Evolutionary conservation across 352 stramenopile genomes (phyloP).

Genomic region (Globisporangium carolinianum): DNA sequence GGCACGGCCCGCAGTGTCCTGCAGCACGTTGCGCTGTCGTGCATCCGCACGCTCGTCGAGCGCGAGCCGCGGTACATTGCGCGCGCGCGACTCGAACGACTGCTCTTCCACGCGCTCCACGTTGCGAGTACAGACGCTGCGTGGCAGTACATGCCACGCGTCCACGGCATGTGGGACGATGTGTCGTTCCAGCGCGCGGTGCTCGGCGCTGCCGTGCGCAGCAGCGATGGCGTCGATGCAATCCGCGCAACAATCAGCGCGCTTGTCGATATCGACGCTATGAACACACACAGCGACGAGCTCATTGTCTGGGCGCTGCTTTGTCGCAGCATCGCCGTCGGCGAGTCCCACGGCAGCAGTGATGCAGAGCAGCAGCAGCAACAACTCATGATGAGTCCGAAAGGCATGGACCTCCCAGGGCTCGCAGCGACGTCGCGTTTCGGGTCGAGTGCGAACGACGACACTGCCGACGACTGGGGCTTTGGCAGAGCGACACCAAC

Average conservation of each 20-base stretch:
- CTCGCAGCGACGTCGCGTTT: slow-evolving; percentile 4
- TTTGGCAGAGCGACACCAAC: background rate
- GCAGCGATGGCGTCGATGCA: slow-evolving; percentile 27
- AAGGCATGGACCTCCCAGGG: slow-evolving; percentile 28
- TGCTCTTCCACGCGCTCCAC: slow-evolving; percentile 76
- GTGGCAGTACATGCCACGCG: slow-evolving; percentile 53
- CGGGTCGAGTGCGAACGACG: background rate
- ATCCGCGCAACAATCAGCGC: slow-evolving; percentile 56
- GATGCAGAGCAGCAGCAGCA: slow-evolving; percentile 14
- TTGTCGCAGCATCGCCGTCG: slow-evolving; percentile 73
- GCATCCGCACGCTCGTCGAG: slow-evolving; percentile 72
- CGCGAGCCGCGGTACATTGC: slow-evolving; percentile 62
- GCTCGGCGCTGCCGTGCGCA: slow-evolving; percentile 7
- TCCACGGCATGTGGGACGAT: slow-evolving; percentile 70
- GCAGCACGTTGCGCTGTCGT: slow-evolving; percentile 66
- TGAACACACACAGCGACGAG: slow-evolving; percentile 33
- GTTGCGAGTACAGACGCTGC: slow-evolving; percentile 49
- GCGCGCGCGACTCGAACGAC: slow-evolving; percentile 48
- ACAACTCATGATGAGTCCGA: slow-evolving; percentile 63
- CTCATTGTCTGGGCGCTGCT: slow-evolving; percentile 70
- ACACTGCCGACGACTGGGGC: slow-evolving; percentile 6
- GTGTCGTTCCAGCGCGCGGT: slow-evolving; percentile 28
- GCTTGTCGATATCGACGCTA: slow-evolving; percentile 60
- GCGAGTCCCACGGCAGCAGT: slow-evolving; percentile 37
- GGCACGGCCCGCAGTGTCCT: slow-evolving; percentile 54